Percentiles rank a stretch among this genome's conserved stretches.
These are phyloP conservation scores for Westerdykella aurantiaca DNA, from an alignment of 2,329 filamentous ascomycete genomes.

Conservation along the genomic window DNA sequence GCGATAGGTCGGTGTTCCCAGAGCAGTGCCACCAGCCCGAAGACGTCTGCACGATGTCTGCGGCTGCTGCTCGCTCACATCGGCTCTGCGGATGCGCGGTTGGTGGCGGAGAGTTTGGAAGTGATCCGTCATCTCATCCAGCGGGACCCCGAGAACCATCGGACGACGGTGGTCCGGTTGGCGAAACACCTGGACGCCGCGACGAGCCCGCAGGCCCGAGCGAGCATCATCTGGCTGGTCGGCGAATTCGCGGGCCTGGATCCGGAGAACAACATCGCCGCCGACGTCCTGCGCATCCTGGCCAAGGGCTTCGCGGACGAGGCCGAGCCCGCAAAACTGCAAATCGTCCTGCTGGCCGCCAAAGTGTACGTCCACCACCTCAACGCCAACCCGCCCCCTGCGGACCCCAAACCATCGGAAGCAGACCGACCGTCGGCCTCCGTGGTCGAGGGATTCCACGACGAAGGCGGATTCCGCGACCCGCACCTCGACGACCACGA, in stretches of 20 bases:
- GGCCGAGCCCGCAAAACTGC: slow-evolving; percentile 77
- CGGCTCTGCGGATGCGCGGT: slow-evolving; percentile 75
- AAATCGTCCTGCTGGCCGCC: slow-evolving; percentile 88
- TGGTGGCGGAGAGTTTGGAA: slow-evolving; percentile 88
- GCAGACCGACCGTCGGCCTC: slow-evolving; percentile 17
- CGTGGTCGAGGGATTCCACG: slow-evolving; percentile 25
- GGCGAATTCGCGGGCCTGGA: slow-evolving; percentile 84
- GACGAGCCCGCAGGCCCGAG: slow-evolving; percentile 79
- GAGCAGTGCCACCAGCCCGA: slow-evolving; percentile 37
- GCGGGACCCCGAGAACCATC: slow-evolving; percentile 73
- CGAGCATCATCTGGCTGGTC: slow-evolving; percentile 95
- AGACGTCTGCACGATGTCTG: slow-evolving; percentile 66
- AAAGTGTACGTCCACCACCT: slow-evolving; percentile 92
- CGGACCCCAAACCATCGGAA: slow-evolving; percentile 32
- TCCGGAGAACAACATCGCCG: slow-evolving; percentile 80
- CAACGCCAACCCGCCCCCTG: slow-evolving; percentile 52
- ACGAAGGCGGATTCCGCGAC: slow-evolving; percentile 33
- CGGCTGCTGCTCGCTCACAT: slow-evolving; percentile 80
- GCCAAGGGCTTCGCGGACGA: slow-evolving; percentile 80
- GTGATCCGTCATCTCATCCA: slow-evolving; percentile 95
- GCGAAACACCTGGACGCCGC: slow-evolving; percentile 88
- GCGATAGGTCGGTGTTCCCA: slow-evolving; percentile 93
- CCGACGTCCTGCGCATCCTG: slow-evolving; percentile 84
- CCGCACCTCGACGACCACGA: slow-evolving; percentile 9
- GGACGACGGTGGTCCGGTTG: slow-evolving; percentile 77